phyloP scores from a whole-genome alignment of 495 filamentous ascomycete genomes.

The Pseudoneurospora amorphoporcata region DNA sequence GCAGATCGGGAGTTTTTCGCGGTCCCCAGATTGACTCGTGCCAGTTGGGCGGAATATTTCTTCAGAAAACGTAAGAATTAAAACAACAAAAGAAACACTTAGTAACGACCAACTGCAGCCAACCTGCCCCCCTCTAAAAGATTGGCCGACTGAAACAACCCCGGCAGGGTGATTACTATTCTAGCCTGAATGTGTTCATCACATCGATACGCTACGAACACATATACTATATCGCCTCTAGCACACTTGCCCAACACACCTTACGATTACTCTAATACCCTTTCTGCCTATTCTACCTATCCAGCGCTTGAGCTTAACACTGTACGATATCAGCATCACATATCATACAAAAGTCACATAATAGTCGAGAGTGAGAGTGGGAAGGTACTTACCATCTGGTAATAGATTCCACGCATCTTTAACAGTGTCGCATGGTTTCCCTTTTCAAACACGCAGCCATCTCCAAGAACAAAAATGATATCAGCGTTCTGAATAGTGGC shows the following conservation, averaged over 20 bases:
- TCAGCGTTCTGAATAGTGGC: conserved; percentile 50
- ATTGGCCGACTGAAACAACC: neutral
- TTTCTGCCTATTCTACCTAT: conserved; percentile 20
- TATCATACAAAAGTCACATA: neutral
- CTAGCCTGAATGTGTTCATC: neutral
- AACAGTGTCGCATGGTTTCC: conserved; percentile 41
- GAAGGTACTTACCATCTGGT: conserved; percentile 40
- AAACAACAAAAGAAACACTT: neutral
- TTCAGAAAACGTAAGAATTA: neutral
- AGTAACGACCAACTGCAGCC: neutral
- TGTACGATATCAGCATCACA: conserved; percentile 16
- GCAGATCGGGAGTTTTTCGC: neutral
- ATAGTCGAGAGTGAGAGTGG: neutral
- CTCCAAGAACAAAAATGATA: conserved; percentile 45
- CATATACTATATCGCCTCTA: neutral
- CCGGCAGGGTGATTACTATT: neutral
- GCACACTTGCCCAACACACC: neutral
- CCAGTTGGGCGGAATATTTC: neutral
- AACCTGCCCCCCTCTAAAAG: neutral
- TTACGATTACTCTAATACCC: neutral
- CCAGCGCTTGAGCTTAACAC: conserved; percentile 41
- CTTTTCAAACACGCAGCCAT: conserved; percentile 42
- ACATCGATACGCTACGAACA: neutral
- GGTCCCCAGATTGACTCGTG: neutral
- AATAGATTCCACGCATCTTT: conserved; percentile 42